Evolutionary conservation across 306 rosid species (phyloP).

Genomic region (Myrica gale): DNA sequence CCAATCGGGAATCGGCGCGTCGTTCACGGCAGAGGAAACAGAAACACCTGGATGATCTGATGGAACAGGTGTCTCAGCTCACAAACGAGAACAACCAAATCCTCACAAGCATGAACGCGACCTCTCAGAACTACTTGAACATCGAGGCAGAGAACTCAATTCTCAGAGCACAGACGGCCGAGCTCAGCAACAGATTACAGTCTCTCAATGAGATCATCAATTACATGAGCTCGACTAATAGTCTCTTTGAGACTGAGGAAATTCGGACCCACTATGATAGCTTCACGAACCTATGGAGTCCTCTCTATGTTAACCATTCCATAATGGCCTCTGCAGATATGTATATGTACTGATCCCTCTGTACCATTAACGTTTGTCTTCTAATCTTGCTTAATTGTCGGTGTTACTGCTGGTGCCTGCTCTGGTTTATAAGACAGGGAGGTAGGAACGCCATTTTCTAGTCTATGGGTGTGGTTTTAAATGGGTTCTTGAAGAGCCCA

Average conservation of each 20-base stretch:
- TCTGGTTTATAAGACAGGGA: too few species aligned
- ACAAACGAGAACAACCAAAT: conserved; percentile 57
- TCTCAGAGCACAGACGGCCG: conserved; percentile 69
- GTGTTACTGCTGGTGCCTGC: not conserved
- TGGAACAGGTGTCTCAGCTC: conserved; percentile 39
- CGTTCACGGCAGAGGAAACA: conserved; percentile 76
- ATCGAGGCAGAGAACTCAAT: conserved; percentile 73
- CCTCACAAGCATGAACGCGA: conserved; percentile 36
- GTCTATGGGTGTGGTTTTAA: not conserved
- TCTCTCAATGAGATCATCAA: conserved; percentile 59
- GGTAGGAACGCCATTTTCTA: too few species aligned
- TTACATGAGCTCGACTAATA: conserved; percentile 47
- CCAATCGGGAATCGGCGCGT: conserved; percentile 82
- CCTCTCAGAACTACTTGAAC: conserved; percentile 43
- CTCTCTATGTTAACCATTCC: conserved; percentile 38
- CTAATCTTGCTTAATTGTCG: not conserved
- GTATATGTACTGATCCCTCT: conserved; percentile 35
- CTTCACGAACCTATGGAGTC: conserved; percentile 40
- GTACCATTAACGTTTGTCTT: not conserved
- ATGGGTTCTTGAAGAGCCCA: not conserved
- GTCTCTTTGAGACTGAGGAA: conserved; percentile 1
- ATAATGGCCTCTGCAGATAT: conserved; percentile 43
- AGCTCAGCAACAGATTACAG: conserved; percentile 61
- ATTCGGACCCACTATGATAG: conserved; percentile 36
- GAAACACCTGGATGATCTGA: conserved; percentile 58